Conservation (phyloP, 768 basidiomycete genomes). For the Russula sp. region DNA sequence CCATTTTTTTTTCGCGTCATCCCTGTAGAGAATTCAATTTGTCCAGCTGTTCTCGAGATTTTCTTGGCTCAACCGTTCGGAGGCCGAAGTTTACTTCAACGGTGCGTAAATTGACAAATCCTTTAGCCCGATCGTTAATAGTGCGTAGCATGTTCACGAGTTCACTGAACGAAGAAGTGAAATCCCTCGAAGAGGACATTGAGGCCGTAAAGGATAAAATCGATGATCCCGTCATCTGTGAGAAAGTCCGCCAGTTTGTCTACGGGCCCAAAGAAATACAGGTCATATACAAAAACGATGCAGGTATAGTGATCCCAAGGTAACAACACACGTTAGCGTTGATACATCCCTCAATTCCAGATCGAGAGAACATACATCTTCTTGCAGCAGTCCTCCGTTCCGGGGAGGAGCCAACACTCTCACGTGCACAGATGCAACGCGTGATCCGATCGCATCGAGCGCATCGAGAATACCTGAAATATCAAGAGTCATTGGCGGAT, state of each 20-base stretch:
- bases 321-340: not conserved
- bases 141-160: constrained; percentile 85
- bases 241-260: constrained; percentile 82
- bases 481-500: constrained; percentile 56
- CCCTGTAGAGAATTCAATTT: not conserved
- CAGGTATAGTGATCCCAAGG: constrained; percentile 46
- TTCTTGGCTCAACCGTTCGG: constrained; percentile 98
- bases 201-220: constrained; percentile 83
- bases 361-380: constrained; percentile 63
- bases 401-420: constrained; percentile 66
- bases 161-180: constrained; percentile 85
- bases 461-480: constrained; percentile 64
- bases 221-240: constrained; percentile 80
- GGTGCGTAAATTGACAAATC: constrained; percentile 38
- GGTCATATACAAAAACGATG: constrained; percentile 70
- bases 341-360: constrained; percentile 33
- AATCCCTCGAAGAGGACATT: constrained; percentile 79
- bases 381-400: constrained; percentile 77
- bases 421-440: constrained; percentile 72
- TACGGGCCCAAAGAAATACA: constrained; percentile 87
- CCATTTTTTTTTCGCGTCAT: not conserved
- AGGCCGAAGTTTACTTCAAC: constrained; percentile 83
- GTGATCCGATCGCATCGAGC: constrained; percentile 74
- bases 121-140: not conserved
- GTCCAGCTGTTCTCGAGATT: constrained; percentile 69